Evolutionary conservation across 140 eudicot species (phyloP).

Genomic region (Senecio squalidus): DNA sequence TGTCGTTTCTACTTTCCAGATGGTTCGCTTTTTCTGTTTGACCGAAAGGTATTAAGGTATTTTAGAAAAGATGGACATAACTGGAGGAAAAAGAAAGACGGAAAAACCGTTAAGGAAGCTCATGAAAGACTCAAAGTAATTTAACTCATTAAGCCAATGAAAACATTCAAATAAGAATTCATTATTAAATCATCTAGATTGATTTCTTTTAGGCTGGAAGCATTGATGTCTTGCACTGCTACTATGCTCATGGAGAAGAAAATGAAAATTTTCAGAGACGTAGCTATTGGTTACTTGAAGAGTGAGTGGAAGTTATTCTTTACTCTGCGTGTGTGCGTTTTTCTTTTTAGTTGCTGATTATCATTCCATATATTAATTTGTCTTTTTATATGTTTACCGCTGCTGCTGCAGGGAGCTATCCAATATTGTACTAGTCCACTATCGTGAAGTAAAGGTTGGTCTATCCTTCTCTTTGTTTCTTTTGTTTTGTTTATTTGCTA

Average conservation of each 20-base stretch:
- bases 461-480: background rate
- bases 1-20: slow-evolving; percentile 32
- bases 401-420: slow-evolving; percentile 76
- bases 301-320: slow-evolving; percentile 48
- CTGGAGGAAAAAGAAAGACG: slow-evolving; percentile 98
- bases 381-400: slow-evolving; percentile 18
- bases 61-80: slow-evolving; percentile 97
- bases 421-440: slow-evolving; percentile 92
- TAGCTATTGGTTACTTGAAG: slow-evolving; percentile 99
- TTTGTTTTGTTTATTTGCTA: background rate
- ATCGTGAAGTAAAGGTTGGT: slow-evolving; percentile 93
- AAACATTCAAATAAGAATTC: background rate
- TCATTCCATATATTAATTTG: background rate
- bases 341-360: background rate
- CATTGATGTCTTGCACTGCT: slow-evolving; percentile 91
- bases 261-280: slow-evolving; percentile 94
- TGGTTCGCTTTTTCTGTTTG: slow-evolving; percentile 98
- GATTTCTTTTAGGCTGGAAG: slow-evolving; percentile 74
- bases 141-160: slow-evolving; percentile 18
- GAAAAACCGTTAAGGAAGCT: slow-evolving; percentile 98
- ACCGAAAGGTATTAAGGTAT: slow-evolving; percentile 89
- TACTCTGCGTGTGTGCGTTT: slow-evolving; percentile 12
- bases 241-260: slow-evolving; percentile 99
- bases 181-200: slow-evolving; percentile 11
- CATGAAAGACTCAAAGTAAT: slow-evolving; percentile 96